A percentile compares a stretch with the other conserved stretches of the same genome.
These are phyloP conservation scores for Huiozyma sinensis DNA, from an alignment of 805 yeast species.

Conservation along the genomic window DNA sequence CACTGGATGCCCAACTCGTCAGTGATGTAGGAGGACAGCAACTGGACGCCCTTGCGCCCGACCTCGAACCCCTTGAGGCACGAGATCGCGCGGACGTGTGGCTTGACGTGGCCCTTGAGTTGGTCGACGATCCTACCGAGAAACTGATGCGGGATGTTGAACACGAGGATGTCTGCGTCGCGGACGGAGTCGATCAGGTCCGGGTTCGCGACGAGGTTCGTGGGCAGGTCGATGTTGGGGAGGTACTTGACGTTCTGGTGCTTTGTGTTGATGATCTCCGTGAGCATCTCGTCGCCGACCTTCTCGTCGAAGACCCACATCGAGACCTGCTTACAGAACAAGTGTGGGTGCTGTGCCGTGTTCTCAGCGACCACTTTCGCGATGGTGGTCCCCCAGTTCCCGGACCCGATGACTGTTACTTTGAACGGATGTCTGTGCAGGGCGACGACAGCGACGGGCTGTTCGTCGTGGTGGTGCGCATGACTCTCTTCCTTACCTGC, in stretches of 20 bases:
- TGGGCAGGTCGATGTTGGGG: constrained; percentile 76
- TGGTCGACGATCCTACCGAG: constrained; percentile 66
- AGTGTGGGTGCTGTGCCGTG: constrained; percentile 54
- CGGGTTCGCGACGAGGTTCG: constrained; percentile 81
- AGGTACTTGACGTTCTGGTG: constrained; percentile 93
- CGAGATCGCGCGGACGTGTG: constrained; percentile 74
- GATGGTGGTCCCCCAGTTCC: constrained; percentile 96
- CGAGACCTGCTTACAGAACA: constrained; percentile 64
- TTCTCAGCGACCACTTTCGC: constrained; percentile 93
- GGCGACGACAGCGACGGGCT: constrained; percentile 4
- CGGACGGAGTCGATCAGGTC: constrained; percentile 62
- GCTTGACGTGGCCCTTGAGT: constrained; percentile 62
- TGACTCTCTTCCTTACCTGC: not conserved
- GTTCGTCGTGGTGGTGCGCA: constrained; percentile 3
- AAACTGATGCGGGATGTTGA: constrained; percentile 96
- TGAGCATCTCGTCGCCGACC: constrained; percentile 64
- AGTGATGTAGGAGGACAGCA: constrained; percentile 68
- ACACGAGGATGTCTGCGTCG: constrained; percentile 75
- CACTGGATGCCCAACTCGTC: constrained; percentile 77
- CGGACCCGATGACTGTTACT: constrained; percentile 81
- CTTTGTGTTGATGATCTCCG: constrained; percentile 77
- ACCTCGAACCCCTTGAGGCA: constrained; percentile 95
- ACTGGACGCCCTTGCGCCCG: constrained; percentile 68
- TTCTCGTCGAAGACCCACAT: constrained; percentile 97
- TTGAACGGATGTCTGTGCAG: constrained; percentile 32